Percentiles rank a stretch among this genome's conserved stretches.
Conservation (phyloP, 2,329 filamentous ascomycete species). For the Aspergillus pseudoglaucus region DNA sequence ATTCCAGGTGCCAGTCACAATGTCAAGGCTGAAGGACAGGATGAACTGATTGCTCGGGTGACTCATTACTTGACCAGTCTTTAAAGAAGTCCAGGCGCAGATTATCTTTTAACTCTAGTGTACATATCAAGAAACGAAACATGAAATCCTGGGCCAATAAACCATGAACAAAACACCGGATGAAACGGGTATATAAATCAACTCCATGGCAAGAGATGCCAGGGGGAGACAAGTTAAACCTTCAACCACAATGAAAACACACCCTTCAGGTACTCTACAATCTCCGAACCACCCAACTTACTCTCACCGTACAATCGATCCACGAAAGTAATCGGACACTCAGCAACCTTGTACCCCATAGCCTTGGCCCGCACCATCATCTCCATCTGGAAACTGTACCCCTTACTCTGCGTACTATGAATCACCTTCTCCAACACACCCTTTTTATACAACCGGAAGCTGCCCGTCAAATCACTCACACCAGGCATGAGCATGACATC, state of each 20-base stretch:
- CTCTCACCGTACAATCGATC: slow-evolving; percentile 92
- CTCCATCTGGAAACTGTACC: slow-evolving; percentile 99
- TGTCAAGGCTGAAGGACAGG: slow-evolving; percentile 44
- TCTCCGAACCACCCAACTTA: slow-evolving; percentile 91
- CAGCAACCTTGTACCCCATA: slow-evolving; percentile 87
- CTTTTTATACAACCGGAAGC: slow-evolving; percentile 92
- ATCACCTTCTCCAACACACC: slow-evolving; percentile 85
- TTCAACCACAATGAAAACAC: slow-evolving; percentile 71
- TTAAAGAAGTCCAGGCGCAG: slow-evolving; percentile 3
- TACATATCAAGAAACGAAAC: slow-evolving; percentile 4
- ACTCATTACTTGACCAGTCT: slow-evolving; percentile 27
- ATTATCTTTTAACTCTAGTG: background rate
- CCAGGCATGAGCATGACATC: slow-evolving; percentile 89
- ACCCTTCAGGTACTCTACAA: slow-evolving; percentile 91
- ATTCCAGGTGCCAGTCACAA: slow-evolving; percentile 46
- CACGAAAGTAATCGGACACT: slow-evolving; percentile 95
- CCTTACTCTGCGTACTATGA: slow-evolving; percentile 83
- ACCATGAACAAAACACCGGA: slow-evolving; percentile 7
- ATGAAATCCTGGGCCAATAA: slow-evolving; percentile 4
- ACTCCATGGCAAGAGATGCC: slow-evolving; percentile 8
- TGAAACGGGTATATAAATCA: slow-evolving; percentile 19
- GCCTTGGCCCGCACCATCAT: slow-evolving; percentile 97
- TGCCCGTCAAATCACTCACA: slow-evolving; percentile 91
- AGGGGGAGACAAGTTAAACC: slow-evolving; percentile 45
- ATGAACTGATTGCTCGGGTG: slow-evolving; percentile 31